Evolutionary conservation across 164 flowering plant species (phyloP), one percentile per base, ranked within the genome.

Genomic region (Buxus sempervirens): DNA sequence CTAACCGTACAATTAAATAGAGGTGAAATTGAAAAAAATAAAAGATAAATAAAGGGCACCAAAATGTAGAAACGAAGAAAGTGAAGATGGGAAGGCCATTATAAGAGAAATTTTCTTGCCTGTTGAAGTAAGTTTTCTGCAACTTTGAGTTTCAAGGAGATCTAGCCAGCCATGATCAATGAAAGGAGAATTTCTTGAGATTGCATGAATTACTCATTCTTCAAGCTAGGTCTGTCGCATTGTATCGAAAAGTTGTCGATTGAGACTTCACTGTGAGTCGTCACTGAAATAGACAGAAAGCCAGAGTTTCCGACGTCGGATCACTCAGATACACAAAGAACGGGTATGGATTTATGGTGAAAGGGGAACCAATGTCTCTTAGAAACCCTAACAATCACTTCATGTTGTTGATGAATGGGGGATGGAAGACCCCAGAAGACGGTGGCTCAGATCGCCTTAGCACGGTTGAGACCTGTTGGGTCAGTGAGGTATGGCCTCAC

Each of bases 111-210:
- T 18, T 41, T 15, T 16, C 54, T 54, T 79, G 58, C 98, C 95
- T 91, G 97, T 72, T 94, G 96, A 65, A 94, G 94, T 60, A 94
- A 77, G 19, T 79, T 81, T 66, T 94, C 96, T 13, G 98, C 97
- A 69, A 83, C 97, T 83, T 84, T 94, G 84, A 94, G 96, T 73
- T 94, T 94, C 60, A 93, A 88, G n/a, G 98, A 88, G 90, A 94
- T 90, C 98, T 97, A 94, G 48, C 78, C 72, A 28, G 96, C 83
- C 96, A 90, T 93, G 61, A 58, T 45, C 59, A 26, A 60, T 6
- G n/a, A 42, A 54, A 66, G 16, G 25, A 26, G 18, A 15, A 13
- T 1, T 18, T 15, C n/a, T 8, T 5, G 28, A 13, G 18, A 57
- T 20, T 38, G 26, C 5, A 18, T 51, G 45, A 15, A 63, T 26